These are phyloP conservation scores for Diplogelasinospora grovesii DNA, from an alignment of 495 filamentous ascomycete species.

Conservation along the genomic window DNA sequence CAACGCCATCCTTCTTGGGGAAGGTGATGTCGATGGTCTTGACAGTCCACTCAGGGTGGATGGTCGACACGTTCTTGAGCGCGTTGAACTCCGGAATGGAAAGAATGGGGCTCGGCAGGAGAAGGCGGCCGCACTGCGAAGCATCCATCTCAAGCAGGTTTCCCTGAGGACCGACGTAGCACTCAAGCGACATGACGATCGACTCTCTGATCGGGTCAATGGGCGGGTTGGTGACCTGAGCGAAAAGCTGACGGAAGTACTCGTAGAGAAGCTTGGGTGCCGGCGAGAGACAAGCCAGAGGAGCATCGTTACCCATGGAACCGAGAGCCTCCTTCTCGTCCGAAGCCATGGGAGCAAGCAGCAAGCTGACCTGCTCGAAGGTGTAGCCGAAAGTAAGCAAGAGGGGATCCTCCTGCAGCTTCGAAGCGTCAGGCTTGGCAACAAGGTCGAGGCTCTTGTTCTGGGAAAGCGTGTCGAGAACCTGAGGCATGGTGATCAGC, in stretches of 20 bases:
- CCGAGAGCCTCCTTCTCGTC: slow-evolving; percentile 99
- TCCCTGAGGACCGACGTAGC: slow-evolving; percentile 95
- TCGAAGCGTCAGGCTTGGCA: slow-evolving; percentile 60
- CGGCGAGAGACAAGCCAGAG: slow-evolving; percentile 82
- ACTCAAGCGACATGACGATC: slow-evolving; percentile 97
- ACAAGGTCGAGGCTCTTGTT: slow-evolving; percentile 49
- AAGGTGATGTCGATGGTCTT: slow-evolving; percentile 96
- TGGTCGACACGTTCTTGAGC: slow-evolving; percentile 66
- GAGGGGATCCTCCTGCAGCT: slow-evolving; percentile 77
- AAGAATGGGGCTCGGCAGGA: slow-evolving; percentile 85
- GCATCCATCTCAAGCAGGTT: slow-evolving; percentile 95
- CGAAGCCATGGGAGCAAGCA: slow-evolving; percentile 94
- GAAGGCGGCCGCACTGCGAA: slow-evolving; percentile 78
- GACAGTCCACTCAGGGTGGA: slow-evolving; percentile 82
- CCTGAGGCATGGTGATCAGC: slow-evolving; percentile 70
- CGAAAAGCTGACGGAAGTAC: slow-evolving; percentile 98
- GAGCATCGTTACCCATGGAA: slow-evolving; percentile 98
- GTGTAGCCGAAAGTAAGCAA: slow-evolving; percentile 92
- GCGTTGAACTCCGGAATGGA: slow-evolving; percentile 90
- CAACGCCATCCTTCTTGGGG: slow-evolving; percentile 75
- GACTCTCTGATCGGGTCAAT: slow-evolving; percentile 98
- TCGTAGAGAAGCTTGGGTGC: slow-evolving; percentile 91
- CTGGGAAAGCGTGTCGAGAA: slow-evolving; percentile 51
- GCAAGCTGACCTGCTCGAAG: slow-evolving; percentile 90
- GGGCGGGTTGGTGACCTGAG: slow-evolving; percentile 97